phyloP scores from a whole-genome alignment of 1,284 basidiomycete genomes.

The Paramarasmius palmivorus region DNA sequence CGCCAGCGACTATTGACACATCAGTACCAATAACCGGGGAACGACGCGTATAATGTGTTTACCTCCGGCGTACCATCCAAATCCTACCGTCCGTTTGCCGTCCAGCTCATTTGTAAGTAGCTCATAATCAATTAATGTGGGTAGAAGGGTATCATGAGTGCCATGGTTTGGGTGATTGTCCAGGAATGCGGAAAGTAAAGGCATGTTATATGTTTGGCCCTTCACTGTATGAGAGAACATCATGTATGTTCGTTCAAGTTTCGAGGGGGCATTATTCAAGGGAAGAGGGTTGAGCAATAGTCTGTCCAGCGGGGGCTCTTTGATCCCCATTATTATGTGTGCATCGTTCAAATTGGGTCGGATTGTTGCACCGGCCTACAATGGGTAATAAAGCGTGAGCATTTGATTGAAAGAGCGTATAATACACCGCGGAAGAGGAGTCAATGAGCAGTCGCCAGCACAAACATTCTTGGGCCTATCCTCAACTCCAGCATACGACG shows the following conservation, averaged over 20 bases:
- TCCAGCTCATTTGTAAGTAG: conserved; percentile 59
- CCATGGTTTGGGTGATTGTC: conserved; percentile 15
- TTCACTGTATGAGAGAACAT: conserved; percentile 94
- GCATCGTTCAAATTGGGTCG: conserved; percentile 60
- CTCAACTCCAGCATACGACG: not conserved
- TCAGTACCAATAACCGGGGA: not conserved
- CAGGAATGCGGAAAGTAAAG: conserved; percentile 71
- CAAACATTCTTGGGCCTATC: not conserved
- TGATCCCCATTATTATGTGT: conserved; percentile 84
- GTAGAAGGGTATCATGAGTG: conserved; percentile 13
- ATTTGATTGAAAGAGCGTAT: too few species aligned
- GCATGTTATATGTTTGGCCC: conserved; percentile 83
- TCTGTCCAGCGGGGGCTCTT: conserved; percentile 74
- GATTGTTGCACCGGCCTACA: conserved; percentile 75
- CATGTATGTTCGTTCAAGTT: conserved; percentile 58
- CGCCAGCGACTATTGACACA: conserved; percentile 66
- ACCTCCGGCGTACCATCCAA: conserved; percentile 91
- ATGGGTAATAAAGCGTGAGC: too few species aligned
- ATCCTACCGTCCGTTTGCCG: conserved; percentile 81
- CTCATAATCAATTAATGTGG: conserved; percentile 83
- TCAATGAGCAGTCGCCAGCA: too few species aligned
- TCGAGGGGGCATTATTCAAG: conserved; percentile 16
- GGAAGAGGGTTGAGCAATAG: conserved; percentile 49
- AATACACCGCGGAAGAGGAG: too few species aligned
- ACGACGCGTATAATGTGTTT: conserved; percentile 20